These are phyloP conservation scores for Epichloe elymi DNA, from an alignment of 2,329 filamentous ascomycete species.

Conservation along the genomic window DNA sequence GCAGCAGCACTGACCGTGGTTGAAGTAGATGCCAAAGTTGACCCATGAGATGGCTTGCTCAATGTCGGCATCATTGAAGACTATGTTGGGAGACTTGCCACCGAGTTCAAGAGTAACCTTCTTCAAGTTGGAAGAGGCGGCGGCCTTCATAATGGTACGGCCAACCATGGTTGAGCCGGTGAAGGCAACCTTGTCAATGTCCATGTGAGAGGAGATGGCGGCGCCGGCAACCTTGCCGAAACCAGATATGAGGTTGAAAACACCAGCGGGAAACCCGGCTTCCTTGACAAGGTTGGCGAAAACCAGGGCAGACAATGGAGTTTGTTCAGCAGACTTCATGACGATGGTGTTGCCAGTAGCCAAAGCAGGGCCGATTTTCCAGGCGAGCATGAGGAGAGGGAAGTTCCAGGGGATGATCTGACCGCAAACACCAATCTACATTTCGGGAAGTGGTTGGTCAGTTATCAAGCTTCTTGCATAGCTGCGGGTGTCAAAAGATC, in stretches of 20 bases:
- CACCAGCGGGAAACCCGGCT: slow-evolving; percentile 66
- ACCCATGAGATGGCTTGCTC: slow-evolving; percentile 68
- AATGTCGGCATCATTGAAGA: slow-evolving; percentile 67
- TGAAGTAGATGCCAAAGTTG: slow-evolving; percentile 56
- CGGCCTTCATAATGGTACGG: slow-evolving; percentile 68
- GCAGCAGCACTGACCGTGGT: slow-evolving; percentile 55
- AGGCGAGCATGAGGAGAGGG: slow-evolving; percentile 65
- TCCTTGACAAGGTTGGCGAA: slow-evolving; percentile 55
- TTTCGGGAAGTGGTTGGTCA: neutral
- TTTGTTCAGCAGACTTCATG: slow-evolving; percentile 67
- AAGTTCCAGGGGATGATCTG: slow-evolving; percentile 90
- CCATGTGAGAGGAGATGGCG: slow-evolving; percentile 63
- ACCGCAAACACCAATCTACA: slow-evolving; percentile 57
- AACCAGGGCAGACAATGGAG: slow-evolving; percentile 55
- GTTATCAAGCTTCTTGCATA: neutral
- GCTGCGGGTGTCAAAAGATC: neutral
- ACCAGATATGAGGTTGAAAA: slow-evolving; percentile 65
- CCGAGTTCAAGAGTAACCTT: slow-evolving; percentile 72
- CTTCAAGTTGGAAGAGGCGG: slow-evolving; percentile 65
- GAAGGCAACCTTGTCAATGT: slow-evolving; percentile 73
- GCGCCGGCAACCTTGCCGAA: slow-evolving; percentile 69
- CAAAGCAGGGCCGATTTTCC: slow-evolving; percentile 70
- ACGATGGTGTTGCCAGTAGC: slow-evolving; percentile 61
- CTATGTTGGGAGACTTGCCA: slow-evolving; percentile 70
- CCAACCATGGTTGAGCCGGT: slow-evolving; percentile 65